Conservation (phyloP, 2,329 filamentous ascomycete genomes). For the Chaetomiaceae sp. region DNA sequence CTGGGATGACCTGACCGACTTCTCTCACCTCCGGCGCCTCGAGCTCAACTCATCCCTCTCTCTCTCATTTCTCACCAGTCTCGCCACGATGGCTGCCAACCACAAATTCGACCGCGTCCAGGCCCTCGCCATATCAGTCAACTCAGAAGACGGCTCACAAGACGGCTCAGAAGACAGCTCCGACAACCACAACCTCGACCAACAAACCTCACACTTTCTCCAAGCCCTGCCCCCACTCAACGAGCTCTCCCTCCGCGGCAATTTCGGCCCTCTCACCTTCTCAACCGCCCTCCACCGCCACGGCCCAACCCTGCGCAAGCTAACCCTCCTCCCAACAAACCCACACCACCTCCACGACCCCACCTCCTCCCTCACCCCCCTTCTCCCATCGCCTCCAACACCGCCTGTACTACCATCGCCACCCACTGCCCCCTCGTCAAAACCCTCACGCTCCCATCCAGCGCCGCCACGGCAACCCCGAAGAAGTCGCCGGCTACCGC, state of each 20-base stretch:
- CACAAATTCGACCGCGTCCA: neutral
- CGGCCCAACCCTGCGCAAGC: neutral
- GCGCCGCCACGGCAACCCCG: neutral
- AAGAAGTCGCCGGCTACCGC: neutral
- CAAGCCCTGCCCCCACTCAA: neutral
- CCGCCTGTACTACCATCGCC: too few species aligned
- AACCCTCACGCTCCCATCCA: too few species aligned
- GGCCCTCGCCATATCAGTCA: neutral
- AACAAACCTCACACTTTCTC: neutral
- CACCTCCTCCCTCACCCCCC: too few species aligned
- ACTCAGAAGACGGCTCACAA: too few species aligned
- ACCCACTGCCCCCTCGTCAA: too few species aligned
- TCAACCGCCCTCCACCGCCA: neutral
- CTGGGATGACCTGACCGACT: neutral
- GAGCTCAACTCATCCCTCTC: neutral
- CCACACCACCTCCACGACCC: too few species aligned
- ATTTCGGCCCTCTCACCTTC: neutral
- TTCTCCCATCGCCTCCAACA: too few species aligned
- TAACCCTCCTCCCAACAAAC: neutral
- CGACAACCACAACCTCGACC: neutral
- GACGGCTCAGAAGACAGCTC: too few species aligned
- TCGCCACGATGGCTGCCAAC: neutral
- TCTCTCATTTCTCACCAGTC: neutral
- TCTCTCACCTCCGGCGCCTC: neutral
- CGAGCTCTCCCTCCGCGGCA: neutral